phyloP scores from a whole-genome alignment of 768 basidiomycete genomes.

The Galerina marginata region DNA sequence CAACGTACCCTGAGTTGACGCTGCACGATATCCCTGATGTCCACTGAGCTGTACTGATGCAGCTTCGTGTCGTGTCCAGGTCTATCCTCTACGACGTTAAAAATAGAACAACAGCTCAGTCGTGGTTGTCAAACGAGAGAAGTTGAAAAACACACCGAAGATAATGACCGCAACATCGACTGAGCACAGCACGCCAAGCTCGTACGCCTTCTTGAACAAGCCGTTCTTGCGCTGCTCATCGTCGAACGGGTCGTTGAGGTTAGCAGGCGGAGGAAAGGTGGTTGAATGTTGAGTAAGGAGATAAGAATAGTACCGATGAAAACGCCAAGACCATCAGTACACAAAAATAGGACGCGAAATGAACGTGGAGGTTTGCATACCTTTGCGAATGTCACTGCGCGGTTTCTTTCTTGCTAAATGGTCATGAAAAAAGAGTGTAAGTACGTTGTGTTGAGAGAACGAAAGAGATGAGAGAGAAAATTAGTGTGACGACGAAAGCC shows the following conservation, averaged over 20 bases:
- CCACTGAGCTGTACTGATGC: slow-evolving; percentile 69
- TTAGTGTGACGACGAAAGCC: too few relatives aligned
- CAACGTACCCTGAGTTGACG: slow-evolving; percentile 54
- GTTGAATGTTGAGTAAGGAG: not conserved
- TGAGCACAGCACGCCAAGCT: slow-evolving; percentile 76
- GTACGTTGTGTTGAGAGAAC: slow-evolving; percentile 2
- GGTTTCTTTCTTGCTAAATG: slow-evolving; percentile 75
- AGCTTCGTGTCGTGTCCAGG: slow-evolving; percentile 71
- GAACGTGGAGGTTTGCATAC: slow-evolving; percentile 34
- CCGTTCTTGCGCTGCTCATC: slow-evolving; percentile 68
- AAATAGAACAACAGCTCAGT: too few relatives aligned
- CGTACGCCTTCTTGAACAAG: slow-evolving; percentile 80
- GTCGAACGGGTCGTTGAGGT: too few relatives aligned
- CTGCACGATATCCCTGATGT: slow-evolving; percentile 62
- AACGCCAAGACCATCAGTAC: slow-evolving; percentile 27
- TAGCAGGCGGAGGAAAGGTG: too few relatives aligned
- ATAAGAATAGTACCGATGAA: slow-evolving; percentile 1
- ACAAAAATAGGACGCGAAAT: slow-evolving; percentile 28
- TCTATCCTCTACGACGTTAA: slow-evolving; percentile 49
- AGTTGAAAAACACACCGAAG: slow-evolving; percentile 53
- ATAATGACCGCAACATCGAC: slow-evolving; percentile 79
- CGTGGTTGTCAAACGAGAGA: slow-evolving; percentile 3
- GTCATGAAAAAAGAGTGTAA: not conserved
- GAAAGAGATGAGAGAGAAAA: not conserved
- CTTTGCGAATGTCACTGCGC: slow-evolving; percentile 79